Conservation (phyloP, 495 filamentous ascomycete species). For the Lasiosphaeria miniovina region DNA sequence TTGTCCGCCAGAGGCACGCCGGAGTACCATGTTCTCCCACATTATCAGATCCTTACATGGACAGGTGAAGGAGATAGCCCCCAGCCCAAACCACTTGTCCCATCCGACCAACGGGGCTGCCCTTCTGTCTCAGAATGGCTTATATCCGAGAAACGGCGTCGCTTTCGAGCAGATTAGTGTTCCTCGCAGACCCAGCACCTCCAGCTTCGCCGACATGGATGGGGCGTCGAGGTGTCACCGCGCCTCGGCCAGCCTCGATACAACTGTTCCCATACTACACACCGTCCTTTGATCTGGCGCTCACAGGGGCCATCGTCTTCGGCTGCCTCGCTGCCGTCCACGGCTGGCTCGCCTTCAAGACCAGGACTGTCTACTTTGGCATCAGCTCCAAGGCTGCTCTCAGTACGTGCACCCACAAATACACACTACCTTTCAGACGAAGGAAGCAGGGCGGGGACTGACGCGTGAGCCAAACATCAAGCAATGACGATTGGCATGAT, state of each 20-base stretch:
- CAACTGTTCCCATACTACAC: neutral
- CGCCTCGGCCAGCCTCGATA: neutral
- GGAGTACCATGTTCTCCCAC: too few relatives aligned
- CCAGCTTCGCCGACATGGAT: neutral
- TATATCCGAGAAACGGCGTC: too few relatives aligned
- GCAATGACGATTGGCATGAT: neutral
- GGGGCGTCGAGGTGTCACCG: neutral
- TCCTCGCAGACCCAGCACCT: neutral
- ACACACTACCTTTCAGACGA: too few relatives aligned
- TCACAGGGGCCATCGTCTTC: neutral
- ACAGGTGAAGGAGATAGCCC: too few relatives aligned
- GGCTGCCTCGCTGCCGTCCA: neutral
- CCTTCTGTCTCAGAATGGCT: too few relatives aligned
- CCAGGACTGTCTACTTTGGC: neutral
- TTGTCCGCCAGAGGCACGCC: too few relatives aligned
- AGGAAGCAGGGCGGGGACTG: neutral
- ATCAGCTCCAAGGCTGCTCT: constrained; percentile 1
- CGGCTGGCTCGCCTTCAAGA: constrained; percentile 1
- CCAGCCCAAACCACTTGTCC: too few relatives aligned
- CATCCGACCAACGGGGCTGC: too few relatives aligned
- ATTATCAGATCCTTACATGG: too few relatives aligned
- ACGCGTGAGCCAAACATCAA: neutral
- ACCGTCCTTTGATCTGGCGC: neutral
- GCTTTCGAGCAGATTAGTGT: too few relatives aligned
- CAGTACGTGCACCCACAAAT: neutral